These are phyloP conservation scores for Thelephora aurantiotincta DNA, from an alignment of 768 basidiomycete species.

Conservation along the genomic window DNA sequence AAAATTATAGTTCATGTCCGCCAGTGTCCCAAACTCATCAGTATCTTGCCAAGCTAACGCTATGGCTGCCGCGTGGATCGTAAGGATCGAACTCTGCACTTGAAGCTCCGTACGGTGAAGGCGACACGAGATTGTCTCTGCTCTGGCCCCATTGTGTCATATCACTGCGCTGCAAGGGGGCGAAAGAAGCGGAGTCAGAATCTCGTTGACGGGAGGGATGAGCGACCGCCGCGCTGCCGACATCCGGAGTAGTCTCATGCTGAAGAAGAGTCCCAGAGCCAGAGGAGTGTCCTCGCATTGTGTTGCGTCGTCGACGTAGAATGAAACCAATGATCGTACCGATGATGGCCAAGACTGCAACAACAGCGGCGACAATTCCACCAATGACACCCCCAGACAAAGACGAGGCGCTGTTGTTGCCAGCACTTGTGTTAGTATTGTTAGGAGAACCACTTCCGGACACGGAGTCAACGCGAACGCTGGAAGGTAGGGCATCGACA, in stretches of 20 bases:
- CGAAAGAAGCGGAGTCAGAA: constrained; percentile 58
- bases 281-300: constrained; percentile 12
- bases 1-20: background rate
- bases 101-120: constrained; percentile 17
- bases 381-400: constrained; percentile 28
- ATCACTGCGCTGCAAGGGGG: constrained; percentile 56
- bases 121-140: constrained; percentile 27
- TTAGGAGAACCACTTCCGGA: constrained; percentile 21
- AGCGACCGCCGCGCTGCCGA: constrained; percentile 16
- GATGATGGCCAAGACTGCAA: constrained; percentile 35
- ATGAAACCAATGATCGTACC: constrained; percentile 38
- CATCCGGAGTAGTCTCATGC: constrained; percentile 19
- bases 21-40: background rate
- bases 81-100: constrained; percentile 26
- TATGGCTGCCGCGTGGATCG: constrained; percentile 7
- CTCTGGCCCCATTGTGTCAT: constrained; percentile 40
- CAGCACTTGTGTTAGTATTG: constrained; percentile 7
- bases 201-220: constrained; percentile 19
- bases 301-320: constrained; percentile 34
- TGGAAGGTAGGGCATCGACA: constrained; percentile 34
- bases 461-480: constrained; percentile 24
- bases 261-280: constrained; percentile 22
- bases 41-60: background rate
- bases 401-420: constrained; percentile 15
- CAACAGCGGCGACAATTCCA: constrained; percentile 30